Base-by-base conservation (phyloP, 2,329 filamentous ascomycete genomes). In the Ophiocordyceps camponoti-rufipedis region DNA sequence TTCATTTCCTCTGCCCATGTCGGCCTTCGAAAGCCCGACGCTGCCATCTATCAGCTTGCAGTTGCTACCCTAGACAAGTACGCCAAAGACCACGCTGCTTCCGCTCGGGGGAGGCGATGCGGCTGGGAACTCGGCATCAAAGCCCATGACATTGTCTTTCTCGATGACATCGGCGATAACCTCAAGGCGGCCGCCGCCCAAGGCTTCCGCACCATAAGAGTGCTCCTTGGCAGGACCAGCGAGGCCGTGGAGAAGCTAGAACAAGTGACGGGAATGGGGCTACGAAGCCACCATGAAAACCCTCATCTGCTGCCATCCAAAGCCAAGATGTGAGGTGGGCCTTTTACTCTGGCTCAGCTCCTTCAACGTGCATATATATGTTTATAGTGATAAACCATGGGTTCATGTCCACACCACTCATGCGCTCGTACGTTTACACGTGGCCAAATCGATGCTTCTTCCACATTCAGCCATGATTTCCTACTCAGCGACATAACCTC, bases 141-240 rank as follows among this genome's bases (percentile, higher is more conserved):
- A 46, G 65, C 81, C 0, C 65, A 66, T 1, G 85, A 95, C 46
- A 68, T 95, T 41, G 63, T 94, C 5, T 98, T 98, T 58, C 63
- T 95, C 44, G 91, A 95, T 59, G 88, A 95, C 55, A 94, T 98
- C 59, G 91, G 91, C 2, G 80, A 88, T 62, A 98, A 98, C 59
- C 62, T 96, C 47, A 91, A 88, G 67, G 80, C 73, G 41, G 91
- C 79, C 1, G 83, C 71, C 62, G 71, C 71, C 43, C 66, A 78
- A 19, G 89, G 89, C 0, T 80, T 96, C 60, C 64, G 71, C 46
- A 96, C 89, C 0, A 73, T 96, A 51, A 94, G 89, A 63, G 91
- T 96, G 1, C 68, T 74, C 9, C 64, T 96, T 28, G 88, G 88
- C 2, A 77, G 72, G 59, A 77, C 83, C 1, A 82, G 75, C 57